Percentiles rank a stretch among this genome's conserved stretches.
phyloP scores from a whole-genome alignment of 495 filamentous ascomycete genomes.

The Neurospora discreta region DNA sequence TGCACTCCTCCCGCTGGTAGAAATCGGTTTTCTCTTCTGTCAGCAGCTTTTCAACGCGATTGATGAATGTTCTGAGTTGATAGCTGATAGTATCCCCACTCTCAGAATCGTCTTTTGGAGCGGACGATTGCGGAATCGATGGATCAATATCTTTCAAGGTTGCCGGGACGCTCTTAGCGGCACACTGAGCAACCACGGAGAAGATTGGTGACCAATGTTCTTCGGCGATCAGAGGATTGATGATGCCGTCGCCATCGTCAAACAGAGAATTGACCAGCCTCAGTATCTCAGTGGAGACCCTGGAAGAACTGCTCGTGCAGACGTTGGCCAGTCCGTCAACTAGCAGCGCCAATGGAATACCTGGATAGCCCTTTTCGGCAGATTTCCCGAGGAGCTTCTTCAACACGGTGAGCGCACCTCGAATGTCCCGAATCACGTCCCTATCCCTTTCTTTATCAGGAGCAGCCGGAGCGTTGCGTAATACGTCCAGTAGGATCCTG shows the following conservation, averaged over 20 bases:
- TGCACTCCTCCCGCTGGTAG: conserved; percentile 48
- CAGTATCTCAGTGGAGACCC: conserved; percentile 43
- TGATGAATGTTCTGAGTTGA: conserved; percentile 25
- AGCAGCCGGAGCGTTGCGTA: conserved; percentile 40
- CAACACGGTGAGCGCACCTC: conserved; percentile 59
- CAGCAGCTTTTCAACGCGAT: conserved; percentile 33
- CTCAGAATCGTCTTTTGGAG: conserved; percentile 12
- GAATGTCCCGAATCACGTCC: conserved; percentile 40
- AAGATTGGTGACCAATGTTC: conserved; percentile 45
- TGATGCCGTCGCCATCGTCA: conserved; percentile 24
- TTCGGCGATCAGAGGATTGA: conserved; percentile 36
- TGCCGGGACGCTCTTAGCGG: conserved; percentile 22
- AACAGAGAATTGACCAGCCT: conserved; percentile 41
- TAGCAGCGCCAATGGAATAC: conserved; percentile 43
- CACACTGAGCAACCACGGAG: conserved; percentile 32
- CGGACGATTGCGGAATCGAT: not conserved
- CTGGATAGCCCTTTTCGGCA: conserved; percentile 50
- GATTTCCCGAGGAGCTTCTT: conserved; percentile 52
- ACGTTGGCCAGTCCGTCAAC: conserved; percentile 49
- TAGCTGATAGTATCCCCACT: conserved; percentile 25
- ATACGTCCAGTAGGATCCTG: conserved; percentile 49
- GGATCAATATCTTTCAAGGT: conserved; percentile 5
- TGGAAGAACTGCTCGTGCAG: conserved; percentile 40
- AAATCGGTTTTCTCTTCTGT: conserved; percentile 28
- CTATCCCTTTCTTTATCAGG: conserved; percentile 43